phyloP scores from a whole-genome alignment of 2,329 filamentous ascomycete species.

The Blastomyces percursus region DNA sequence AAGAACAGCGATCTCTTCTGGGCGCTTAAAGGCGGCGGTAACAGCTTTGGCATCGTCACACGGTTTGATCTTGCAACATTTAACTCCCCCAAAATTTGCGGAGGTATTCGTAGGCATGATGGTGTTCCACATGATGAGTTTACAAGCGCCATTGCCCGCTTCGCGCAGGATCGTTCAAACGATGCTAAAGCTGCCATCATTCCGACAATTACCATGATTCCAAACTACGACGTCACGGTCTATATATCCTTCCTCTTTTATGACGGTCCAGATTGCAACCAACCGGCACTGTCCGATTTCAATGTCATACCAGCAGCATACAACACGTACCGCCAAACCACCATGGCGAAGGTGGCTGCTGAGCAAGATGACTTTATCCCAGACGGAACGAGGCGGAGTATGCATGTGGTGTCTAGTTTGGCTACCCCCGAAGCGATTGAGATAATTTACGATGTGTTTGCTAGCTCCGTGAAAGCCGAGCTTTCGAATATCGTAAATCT shows the following conservation, averaged over 20 bases:
- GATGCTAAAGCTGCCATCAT: constrained; percentile 4
- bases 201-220: background rate
- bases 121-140: background rate
- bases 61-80: constrained; percentile 16
- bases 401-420: background rate
- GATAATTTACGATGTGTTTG: constrained; percentile 1
- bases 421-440: background rate
- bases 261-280: constrained; percentile 2
- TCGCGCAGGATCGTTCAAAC: constrained; percentile 1
- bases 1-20: constrained; percentile 26
- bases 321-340: background rate
- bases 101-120: background rate
- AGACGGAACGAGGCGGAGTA: background rate
- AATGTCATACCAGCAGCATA: background rate
- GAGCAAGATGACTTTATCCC: background rate
- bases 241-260: constrained; percentile 4
- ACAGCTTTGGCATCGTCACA: constrained; percentile 27
- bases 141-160: background rate
- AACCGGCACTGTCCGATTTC: constrained; percentile 1
- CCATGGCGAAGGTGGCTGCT: background rate
- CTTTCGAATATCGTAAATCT: background rate
- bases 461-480: background rate
- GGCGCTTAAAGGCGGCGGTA: constrained; percentile 28
- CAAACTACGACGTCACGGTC: background rate
- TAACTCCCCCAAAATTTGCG: constrained; percentile 1